Evolutionary conservation across 2,329 filamentous ascomycete species (phyloP).

Genomic region (Cryphonectria naterciae): DNA sequence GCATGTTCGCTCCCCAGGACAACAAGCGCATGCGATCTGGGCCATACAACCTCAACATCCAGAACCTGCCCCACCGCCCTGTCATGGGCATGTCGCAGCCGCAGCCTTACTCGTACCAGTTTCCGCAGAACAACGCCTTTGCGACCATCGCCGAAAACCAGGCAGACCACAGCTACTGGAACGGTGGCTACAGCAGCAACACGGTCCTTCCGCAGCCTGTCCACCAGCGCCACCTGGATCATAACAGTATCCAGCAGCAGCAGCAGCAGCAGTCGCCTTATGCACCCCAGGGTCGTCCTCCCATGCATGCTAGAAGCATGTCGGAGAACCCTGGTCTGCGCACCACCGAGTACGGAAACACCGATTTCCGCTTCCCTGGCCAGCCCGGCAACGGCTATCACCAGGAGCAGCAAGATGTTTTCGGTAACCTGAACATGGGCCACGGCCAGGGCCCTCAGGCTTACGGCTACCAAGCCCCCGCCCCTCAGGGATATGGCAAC

Average conservation of each 20-base stretch:
- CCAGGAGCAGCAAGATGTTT: conserved; percentile 23
- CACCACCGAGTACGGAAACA: conserved; percentile 15
- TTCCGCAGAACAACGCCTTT: conserved; percentile 32
- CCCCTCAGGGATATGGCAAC: conserved; percentile 19
- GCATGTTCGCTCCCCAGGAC: conserved; percentile 17
- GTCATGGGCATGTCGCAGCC: conserved; percentile 19
- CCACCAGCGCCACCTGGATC: conserved; percentile 17
- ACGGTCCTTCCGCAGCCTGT: conserved; percentile 30
- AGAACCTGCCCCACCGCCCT: conserved; percentile 37
- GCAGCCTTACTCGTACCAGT: conserved; percentile 17
- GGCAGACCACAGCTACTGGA: conserved; percentile 37
- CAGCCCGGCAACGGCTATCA: conserved; percentile 19
- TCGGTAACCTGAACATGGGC: conserved; percentile 19
- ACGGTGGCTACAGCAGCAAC: conserved; percentile 28
- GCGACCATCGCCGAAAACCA: conserved; percentile 41
- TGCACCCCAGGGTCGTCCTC: conserved; percentile 19
- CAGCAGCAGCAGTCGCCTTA: conserved; percentile 6
- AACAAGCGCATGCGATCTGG: conserved; percentile 27
- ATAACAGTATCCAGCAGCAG: conserved; percentile 15
- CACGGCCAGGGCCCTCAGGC: conserved; percentile 13
- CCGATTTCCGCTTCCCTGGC: conserved; percentile 21
- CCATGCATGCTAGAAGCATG: conserved; percentile 28
- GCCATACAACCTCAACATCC: conserved; percentile 16
- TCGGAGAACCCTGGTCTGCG: conserved; percentile 27
- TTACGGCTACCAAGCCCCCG: conserved; percentile 17